Percentiles rank a stretch among this genome's conserved stretches.
phyloP scores from a whole-genome alignment of 176 grass and related monocot species.

The Miscanthus lutarioriparius region DNA sequence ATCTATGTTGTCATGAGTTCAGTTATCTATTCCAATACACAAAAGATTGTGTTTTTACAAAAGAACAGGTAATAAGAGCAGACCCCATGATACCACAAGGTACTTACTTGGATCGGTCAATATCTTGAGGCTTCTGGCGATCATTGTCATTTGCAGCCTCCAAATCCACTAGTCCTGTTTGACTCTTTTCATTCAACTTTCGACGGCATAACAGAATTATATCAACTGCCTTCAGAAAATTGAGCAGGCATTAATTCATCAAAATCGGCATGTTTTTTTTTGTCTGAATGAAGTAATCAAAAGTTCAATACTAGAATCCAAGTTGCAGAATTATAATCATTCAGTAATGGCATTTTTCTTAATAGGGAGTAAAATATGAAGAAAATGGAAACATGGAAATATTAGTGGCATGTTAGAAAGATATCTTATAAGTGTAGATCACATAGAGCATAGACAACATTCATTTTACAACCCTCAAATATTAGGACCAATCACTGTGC shows the following conservation, averaged over 20 bases:
- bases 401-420: background rate
- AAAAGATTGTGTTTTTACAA: background rate
- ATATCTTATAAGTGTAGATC: background rate
- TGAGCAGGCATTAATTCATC: conserved; percentile 15
- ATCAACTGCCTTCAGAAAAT: conserved; percentile 72
- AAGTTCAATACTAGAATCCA: background rate
- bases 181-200: conserved; percentile 69
- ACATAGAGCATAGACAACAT: background rate
- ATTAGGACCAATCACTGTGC: background rate
- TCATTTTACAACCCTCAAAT: background rate
- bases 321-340: background rate
- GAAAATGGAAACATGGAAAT: background rate
- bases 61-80: background rate
- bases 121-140: conserved; percentile 48
- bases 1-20: background rate
- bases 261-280: background rate
- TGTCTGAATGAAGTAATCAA: background rate
- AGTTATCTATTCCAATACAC: background rate
- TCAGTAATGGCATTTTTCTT: background rate
- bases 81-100: background rate
- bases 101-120: conserved; percentile 81
- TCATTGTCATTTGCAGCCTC: conserved; percentile 44
- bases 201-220: conserved; percentile 66
- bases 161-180: conserved; percentile 29
- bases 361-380: background rate